Base-by-base conservation (phyloP, 2,329 filamentous ascomycete species). In the Claviceps humidiphila region DNA sequence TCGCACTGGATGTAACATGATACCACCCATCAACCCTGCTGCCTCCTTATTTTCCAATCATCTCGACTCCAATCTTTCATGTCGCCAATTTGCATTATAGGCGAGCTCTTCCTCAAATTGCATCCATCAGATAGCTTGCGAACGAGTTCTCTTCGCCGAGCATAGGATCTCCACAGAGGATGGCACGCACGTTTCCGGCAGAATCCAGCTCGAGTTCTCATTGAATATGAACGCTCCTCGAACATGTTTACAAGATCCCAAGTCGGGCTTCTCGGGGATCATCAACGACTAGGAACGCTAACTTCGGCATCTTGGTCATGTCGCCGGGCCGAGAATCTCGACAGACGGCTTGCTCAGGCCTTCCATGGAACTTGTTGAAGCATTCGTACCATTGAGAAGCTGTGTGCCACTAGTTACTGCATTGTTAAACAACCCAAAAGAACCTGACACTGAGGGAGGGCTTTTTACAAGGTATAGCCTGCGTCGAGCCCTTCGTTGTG, bases 251-350 rank as follows among this genome's bases (percentile, higher is more conserved):
- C 0, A 13, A 16, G 14, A 45, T 45, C 5, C 24, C 24, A 45
- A 3, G 6, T 11, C 8, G 17, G 43, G 22, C 24, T 17, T 14
- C 24, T 45, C 43, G 8, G 24, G 24, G 4, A 13, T 44, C 42
- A 22, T 5, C 13, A 48, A 63, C 63, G 59, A 65, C 59, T 51
- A 64, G 59, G 38, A 64, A 57, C 51, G 64, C 64, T 47, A 58
- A 65, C 26, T 65, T 51, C 26, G 24, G 39, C 24, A 48, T 40
- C 16, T 4, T 30, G 40, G 26, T 52, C 26, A 9, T 26, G 24
- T 7, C 24, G 24, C 6, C 24, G 24, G 7, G 24, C 24, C 24
- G 0, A 26, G 24, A 6, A 26, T 26, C 24, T 26, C 24, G 24
- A 26, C 6, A 26, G 24, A 26, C 6, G 24, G 24, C 24, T 30